Evolutionary conservation across 2,329 filamentous ascomycete genomes (phyloP).

Genomic region (Lasiodiplodia hormozganensis): DNA sequence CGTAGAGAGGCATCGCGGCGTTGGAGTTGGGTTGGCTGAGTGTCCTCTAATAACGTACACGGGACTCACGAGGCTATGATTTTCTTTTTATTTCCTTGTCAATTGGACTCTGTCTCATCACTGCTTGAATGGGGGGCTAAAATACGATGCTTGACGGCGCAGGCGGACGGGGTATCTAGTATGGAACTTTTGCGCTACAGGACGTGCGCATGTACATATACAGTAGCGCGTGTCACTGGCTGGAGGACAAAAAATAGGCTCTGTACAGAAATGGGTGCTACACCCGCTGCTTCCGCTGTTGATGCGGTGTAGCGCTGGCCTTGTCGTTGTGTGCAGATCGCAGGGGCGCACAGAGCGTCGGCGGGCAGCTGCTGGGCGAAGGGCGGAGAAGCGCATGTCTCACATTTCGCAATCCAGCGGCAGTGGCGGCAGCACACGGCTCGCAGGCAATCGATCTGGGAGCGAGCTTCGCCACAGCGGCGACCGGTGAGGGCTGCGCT

Average conservation of each 20-base stretch:
- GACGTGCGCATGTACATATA: slow-evolving; percentile 20
- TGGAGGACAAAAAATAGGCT: slow-evolving; percentile 7
- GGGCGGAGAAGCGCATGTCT: slow-evolving; percentile 24
- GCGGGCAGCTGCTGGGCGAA: slow-evolving; percentile 6
- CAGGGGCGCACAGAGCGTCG: slow-evolving; percentile 13
- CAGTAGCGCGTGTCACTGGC: slow-evolving; percentile 4
- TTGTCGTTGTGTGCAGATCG: slow-evolving; percentile 17
- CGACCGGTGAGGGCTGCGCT: slow-evolving; percentile 2
- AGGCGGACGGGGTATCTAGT: slow-evolving; percentile 16
- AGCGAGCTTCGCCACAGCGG: slow-evolving; percentile 1
- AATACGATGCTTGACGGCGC: slow-evolving; percentile 25
- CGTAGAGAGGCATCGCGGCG: slow-evolving; percentile 23
- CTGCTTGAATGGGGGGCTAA: slow-evolving; percentile 18
- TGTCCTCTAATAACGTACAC: slow-evolving; percentile 25
- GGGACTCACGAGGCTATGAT: slow-evolving; percentile 25
- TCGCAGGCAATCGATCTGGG: slow-evolving; percentile 16
- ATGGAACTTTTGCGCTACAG: slow-evolving; percentile 2
- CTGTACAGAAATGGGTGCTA: not conserved
- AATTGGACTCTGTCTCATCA: slow-evolving; percentile 10
- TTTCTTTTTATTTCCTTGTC: slow-evolving; percentile 12
- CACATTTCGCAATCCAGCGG: slow-evolving; percentile 19
- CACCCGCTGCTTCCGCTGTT: slow-evolving; percentile 11
- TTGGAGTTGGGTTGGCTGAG: slow-evolving; percentile 22
- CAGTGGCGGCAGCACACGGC: slow-evolving; percentile 20
- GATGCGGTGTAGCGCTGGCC: slow-evolving; percentile 27